A percentile compares a stretch with the other conserved stretches of the same genome.
Evolutionary conservation across 768 basidiomycete species (phyloP).

Genomic region (Rhodotorula diobovata): DNA sequence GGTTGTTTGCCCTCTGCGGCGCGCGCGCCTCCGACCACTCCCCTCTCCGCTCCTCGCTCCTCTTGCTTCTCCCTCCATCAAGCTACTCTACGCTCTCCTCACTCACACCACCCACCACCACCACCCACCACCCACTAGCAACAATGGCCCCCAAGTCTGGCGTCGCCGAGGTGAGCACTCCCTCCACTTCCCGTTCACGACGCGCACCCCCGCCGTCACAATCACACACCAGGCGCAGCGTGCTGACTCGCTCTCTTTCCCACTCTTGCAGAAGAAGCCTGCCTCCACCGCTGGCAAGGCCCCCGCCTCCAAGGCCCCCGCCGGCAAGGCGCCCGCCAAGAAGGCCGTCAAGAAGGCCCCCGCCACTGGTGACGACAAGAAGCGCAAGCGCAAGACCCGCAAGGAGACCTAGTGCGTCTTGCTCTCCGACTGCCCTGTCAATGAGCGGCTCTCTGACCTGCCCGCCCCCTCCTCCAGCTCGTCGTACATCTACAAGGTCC

Average conservation of each 20-base stretch:
- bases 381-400: constrained; percentile 57
- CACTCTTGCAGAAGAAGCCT: constrained; percentile 48
- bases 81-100: background rate
- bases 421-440: background rate
- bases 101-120: background rate
- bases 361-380: constrained; percentile 49
- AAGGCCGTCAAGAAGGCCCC: constrained; percentile 43
- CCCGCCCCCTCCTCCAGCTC: constrained; percentile 43
- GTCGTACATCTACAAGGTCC: constrained; percentile 85
- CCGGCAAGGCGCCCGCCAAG: constrained; percentile 41
- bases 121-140: background rate
- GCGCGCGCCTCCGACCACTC: background rate
- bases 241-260: background rate
- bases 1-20: background rate
- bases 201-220: background rate
- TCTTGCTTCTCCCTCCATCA: background rate
- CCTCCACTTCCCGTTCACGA: background rate
- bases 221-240: background rate
- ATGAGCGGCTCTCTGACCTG: constrained; percentile 30
- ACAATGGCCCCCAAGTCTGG: constrained; percentile 36
- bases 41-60: background rate
- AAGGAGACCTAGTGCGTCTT: constrained; percentile 68
- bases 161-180: constrained; percentile 23
- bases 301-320: constrained; percentile 41
- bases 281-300: constrained; percentile 57